Evolutionary conservation across 1,284 basidiomycete genomes (phyloP).

Genomic region (Xerocomus nothofagi): DNA sequence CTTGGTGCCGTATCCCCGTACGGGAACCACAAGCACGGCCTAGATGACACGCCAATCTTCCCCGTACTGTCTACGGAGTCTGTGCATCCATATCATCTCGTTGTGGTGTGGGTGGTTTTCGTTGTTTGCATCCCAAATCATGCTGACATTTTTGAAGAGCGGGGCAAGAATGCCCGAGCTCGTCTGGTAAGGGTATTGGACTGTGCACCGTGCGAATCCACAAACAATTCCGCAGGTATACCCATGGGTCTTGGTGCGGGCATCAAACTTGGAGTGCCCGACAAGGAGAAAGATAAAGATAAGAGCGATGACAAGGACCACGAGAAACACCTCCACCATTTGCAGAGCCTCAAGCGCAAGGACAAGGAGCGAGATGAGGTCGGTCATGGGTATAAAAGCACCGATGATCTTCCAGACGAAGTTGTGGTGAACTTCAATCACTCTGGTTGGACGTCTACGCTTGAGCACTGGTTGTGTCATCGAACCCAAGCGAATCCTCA

Average conservation of each 20-base stretch:
- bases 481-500: conserved; percentile 37
- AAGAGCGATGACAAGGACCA: conserved; percentile 40
- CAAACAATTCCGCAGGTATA: conserved; percentile 46
- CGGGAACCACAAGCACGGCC: conserved; percentile 31
- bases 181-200: conserved; percentile 47
- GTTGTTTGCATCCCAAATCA: conserved; percentile 5
- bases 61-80: conserved; percentile 53
- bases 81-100: conserved; percentile 75
- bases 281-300: conserved; percentile 52
- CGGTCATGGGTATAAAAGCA: conserved; percentile 34
- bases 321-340: conserved; percentile 29
- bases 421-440: conserved; percentile 31
- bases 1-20: conserved; percentile 65
- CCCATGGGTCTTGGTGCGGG: conserved; percentile 78
- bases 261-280: conserved; percentile 54
- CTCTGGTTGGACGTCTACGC: conserved; percentile 68
- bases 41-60: conserved; percentile 36
- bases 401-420: conserved; percentile 39
- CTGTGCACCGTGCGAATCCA: neutral
- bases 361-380: conserved; percentile 41
- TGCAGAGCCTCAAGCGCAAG: conserved; percentile 32
- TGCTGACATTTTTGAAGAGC: conserved; percentile 48
- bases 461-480: conserved; percentile 72
- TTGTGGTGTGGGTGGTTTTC: conserved; percentile 62
- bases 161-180: conserved; percentile 80